Base-by-base conservation (phyloP, 2,329 filamentous ascomycete genomes). In the Penicillium decumbens region DNA sequence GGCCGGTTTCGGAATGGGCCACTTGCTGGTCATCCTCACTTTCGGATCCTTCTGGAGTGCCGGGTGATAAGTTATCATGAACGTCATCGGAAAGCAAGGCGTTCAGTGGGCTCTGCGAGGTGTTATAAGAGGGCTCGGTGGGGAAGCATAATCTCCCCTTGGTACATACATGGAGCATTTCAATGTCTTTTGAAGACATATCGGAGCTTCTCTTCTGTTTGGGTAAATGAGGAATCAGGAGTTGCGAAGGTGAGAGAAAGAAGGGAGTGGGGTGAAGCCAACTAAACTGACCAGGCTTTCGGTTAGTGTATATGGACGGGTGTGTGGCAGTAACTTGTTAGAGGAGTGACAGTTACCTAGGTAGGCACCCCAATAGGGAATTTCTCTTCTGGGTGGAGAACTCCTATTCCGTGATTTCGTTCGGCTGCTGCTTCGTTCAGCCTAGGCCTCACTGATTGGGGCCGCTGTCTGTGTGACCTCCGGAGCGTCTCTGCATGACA, bases 1-100 rank as follows among this genome's bases (percentile, higher is more conserved):
- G 72, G 0, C 72, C 69, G 65, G 9, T 62, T 53, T 2, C 65
- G 55, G 20, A 55, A 28, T 52, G 28, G 29, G 52, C 24, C n/a
- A 29, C 43, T 4, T 38, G 5, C 43, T 61, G 58, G 25, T 65
- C 59, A 7, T 61, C 55, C 13, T 71, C 65, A 3, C 56, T 50
- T 3, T 67, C 62, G 4, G 67, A 68, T 20, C 65, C 63, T 18
- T 62, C 61, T 3, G 58, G 59, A 7, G 56, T 54, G 24, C 38
- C 25, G 7, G 30, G 10, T 6, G 23, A 4, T n/a, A 9, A 18
- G 6, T 38, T 28, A 2, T 23, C 28, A 8, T 29, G 5, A 6
- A 8, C n/a, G 5, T 43, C 12, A 13, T 9, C 28, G 20, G 41
- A 18, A 8, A 43, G 35, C 51, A 54, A 53, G 13, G n/a, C 40